These are phyloP conservation scores for Physcomitrium patens DNA, from an alignment of 225 moss, liverwort and hornwort species.

Conservation along the genomic window DNA sequence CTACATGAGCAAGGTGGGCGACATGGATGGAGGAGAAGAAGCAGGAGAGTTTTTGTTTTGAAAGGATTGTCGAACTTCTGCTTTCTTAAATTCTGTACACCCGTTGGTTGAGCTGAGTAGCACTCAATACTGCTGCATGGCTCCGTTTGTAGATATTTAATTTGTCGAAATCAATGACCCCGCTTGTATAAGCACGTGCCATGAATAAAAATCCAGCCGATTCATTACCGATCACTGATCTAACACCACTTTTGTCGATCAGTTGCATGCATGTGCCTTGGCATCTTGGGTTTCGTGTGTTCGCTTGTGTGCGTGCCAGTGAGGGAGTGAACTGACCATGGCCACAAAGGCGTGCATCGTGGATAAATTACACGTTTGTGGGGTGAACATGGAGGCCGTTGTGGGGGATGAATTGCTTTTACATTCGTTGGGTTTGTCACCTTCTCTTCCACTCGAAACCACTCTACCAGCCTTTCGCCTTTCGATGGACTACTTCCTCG, in stretches of 20 bases:
- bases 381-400: too few relatives aligned
- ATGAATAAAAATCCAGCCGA: conserved; percentile 48
- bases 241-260: conserved; percentile 17
- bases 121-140: conserved; percentile 29
- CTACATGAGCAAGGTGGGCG: too few relatives aligned
- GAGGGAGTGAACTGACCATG: not conserved
- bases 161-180: conserved; percentile 68
- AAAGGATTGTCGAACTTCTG: too few relatives aligned
- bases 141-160: conserved; percentile 52
- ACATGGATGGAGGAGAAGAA: too few relatives aligned
- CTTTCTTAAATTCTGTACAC: conserved; percentile 36
- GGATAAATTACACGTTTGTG: not conserved
- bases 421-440: not conserved
- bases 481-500: not conserved
- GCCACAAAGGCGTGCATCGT: not conserved
- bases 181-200: conserved; percentile 35
- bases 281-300: too few relatives aligned
- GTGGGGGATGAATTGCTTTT: conserved; percentile 1
- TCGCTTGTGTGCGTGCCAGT: not conserved
- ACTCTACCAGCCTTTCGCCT: not conserved
- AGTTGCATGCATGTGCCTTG: conserved; percentile 1
- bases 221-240: conserved; percentile 5
- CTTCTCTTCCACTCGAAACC: not conserved
- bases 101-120: conserved; percentile 24
- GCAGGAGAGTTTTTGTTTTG: too few relatives aligned